A percentile compares a stretch with the other conserved stretches of the same genome.
Evolutionary conservation across 2,329 filamentous ascomycete species (phyloP).

Genomic region (Aspergillus japonicus): DNA sequence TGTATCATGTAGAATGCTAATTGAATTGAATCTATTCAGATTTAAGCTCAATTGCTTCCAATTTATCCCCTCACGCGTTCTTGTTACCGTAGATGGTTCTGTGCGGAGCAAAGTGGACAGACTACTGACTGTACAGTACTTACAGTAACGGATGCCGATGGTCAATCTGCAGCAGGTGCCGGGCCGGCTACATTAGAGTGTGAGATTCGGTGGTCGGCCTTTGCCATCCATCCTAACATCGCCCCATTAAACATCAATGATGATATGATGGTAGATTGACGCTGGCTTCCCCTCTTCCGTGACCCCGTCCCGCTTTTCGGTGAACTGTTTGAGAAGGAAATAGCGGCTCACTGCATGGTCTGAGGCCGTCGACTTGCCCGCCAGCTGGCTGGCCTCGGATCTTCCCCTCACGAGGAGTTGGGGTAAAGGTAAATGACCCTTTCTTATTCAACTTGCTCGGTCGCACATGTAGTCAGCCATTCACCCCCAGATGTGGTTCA

Average conservation of each 20-base stretch:
- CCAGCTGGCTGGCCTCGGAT: background rate
- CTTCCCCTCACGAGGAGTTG: slow-evolving; percentile 34
- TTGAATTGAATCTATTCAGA: too few species aligned
- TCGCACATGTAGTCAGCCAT: background rate
- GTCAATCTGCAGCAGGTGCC: background rate
- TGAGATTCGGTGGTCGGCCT: background rate
- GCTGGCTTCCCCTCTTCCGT: slow-evolving; percentile 5
- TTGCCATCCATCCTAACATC: too few species aligned
- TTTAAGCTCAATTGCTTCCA: too few species aligned
- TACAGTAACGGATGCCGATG: background rate
- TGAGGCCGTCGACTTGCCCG: slow-evolving; percentile 8
- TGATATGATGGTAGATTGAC: background rate
- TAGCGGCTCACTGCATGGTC: slow-evolving; percentile 11
- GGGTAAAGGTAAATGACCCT: slow-evolving; percentile 23
- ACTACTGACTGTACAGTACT: background rate
- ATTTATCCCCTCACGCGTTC: too few species aligned
- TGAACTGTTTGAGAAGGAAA: slow-evolving; percentile 21
- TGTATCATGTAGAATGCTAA: too few species aligned
- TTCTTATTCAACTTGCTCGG: too few species aligned
- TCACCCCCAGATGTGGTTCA: background rate
- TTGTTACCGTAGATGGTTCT: background rate
- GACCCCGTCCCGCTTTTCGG: slow-evolving; percentile 14
- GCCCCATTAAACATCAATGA: background rate
- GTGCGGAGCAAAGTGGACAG: background rate
- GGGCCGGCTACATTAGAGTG: background rate